A percentile compares a stretch with the other conserved stretches of the same genome.
Conservation (phyloP, 768 basidiomycete genomes). For the Boletellus emodensis region DNA sequence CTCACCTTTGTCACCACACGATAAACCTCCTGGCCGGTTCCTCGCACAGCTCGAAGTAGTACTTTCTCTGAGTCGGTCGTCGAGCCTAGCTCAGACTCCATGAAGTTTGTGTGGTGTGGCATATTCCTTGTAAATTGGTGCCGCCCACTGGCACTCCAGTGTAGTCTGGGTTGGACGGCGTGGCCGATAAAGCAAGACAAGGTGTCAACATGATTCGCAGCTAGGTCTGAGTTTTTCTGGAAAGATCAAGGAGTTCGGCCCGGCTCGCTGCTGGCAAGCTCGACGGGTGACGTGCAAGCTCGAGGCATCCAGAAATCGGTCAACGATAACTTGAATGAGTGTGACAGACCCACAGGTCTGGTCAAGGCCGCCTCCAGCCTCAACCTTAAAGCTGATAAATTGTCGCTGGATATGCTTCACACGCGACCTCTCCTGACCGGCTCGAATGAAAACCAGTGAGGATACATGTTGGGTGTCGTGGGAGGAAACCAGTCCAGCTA, state of each 20-base stretch:
- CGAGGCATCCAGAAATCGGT: conserved; percentile 32
- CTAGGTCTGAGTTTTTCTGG: conserved; percentile 18
- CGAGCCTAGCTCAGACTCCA: not conserved
- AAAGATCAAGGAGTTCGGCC: conserved; percentile 3
- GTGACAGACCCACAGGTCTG: conserved; percentile 16
- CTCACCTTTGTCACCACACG: conserved; percentile 44
- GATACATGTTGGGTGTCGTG: conserved; percentile 33
- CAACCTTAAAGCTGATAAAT: conserved; percentile 11
- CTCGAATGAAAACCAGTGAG: conserved; percentile 27
- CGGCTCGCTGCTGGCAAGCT: conserved; percentile 4
- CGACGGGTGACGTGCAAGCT: conserved; percentile 23
- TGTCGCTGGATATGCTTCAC: conserved; percentile 20
- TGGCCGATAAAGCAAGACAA: conserved; percentile 20
- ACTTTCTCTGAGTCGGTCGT: conserved; percentile 30
- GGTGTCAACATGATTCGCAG: conserved; percentile 29
- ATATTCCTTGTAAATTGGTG: conserved; percentile 29
- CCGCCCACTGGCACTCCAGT: conserved; percentile 22
- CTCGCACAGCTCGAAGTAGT: conserved; percentile 28
- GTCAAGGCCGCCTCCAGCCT: conserved; percentile 4
- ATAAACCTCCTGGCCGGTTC: conserved; percentile 43
- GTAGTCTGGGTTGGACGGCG: conserved; percentile 2
- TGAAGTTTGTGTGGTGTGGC: conserved; percentile 21
- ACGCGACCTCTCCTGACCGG: conserved; percentile 26
- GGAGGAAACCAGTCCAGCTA: conserved; percentile 34
- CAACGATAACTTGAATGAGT: conserved; percentile 27